Conservation (phyloP, 176 grass and related monocot genomes). For the Guadua angustifolia region DNA sequence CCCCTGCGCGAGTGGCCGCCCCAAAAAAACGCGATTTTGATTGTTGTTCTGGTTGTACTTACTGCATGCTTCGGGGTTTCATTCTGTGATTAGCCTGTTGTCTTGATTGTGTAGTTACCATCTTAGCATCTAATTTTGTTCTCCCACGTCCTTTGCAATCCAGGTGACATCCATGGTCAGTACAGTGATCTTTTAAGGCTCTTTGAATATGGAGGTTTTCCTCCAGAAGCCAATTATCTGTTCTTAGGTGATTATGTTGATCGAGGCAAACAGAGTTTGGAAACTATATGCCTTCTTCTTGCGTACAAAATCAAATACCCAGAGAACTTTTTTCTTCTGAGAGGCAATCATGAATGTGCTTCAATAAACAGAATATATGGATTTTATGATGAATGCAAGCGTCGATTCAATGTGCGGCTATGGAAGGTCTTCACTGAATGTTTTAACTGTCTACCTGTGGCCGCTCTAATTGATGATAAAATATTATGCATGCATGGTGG, state of each 20-base stretch:
- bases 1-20: too few species aligned
- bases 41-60: background rate
- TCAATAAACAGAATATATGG: slow-evolving; percentile 99
- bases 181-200: slow-evolving; percentile 89
- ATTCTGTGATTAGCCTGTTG: background rate
- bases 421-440: slow-evolving; percentile 95
- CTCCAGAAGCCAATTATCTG: slow-evolving; percentile 82
- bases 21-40: too few species aligned
- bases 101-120: background rate
- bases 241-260: slow-evolving; percentile 97
- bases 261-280: slow-evolving; percentile 90
- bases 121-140: slow-evolving; percentile 26
- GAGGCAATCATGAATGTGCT: slow-evolving; percentile 97
- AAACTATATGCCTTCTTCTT: slow-evolving; percentile 93
- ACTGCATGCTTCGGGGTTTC: background rate
- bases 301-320: slow-evolving; percentile 94
- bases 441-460: slow-evolving; percentile 93
- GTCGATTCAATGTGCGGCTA: slow-evolving; percentile 81
- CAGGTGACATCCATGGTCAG: slow-evolving; percentile 95
- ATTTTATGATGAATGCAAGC: slow-evolving; percentile 97
- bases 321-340: slow-evolving; percentile 89
- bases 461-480: slow-evolving; percentile 91
- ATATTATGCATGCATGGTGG: slow-evolving; percentile 98
- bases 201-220: slow-evolving; percentile 83
- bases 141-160: slow-evolving; percentile 15